Evolutionary conservation across 2,329 filamentous ascomycete species (phyloP).

Genomic region (Cryphonectria nitschkei): DNA sequence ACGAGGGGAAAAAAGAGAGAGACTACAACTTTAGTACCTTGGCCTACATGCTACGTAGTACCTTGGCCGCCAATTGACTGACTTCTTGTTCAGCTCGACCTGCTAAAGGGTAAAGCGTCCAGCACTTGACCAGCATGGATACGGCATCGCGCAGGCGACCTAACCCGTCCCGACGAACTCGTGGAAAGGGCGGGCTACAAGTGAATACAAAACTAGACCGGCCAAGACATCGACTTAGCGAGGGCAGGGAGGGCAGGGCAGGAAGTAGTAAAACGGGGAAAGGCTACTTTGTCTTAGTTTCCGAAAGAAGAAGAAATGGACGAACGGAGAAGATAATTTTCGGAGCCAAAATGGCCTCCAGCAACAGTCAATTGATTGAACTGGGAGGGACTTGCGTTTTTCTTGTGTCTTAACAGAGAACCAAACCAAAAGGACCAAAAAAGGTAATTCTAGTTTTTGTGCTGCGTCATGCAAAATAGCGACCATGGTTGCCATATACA

Average conservation of each 20-base stretch:
- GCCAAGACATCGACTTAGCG: conserved; percentile 5
- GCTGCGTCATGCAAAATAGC: not conserved
- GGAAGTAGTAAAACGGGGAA: not conserved
- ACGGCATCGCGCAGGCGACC: not conserved
- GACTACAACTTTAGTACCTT: not conserved
- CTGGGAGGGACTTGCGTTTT: not conserved
- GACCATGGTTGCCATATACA: not conserved
- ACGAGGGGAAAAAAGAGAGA: not conserved
- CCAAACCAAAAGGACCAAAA: no score
- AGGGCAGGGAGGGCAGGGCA: not conserved
- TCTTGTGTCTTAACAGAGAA: not conserved
- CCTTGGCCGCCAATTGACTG: no score
- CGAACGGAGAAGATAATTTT: not conserved
- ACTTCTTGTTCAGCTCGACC: not conserved
- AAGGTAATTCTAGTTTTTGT: not conserved
- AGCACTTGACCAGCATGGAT: not conserved
- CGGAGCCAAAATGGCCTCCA: not conserved
- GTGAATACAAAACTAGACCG: not conserved
- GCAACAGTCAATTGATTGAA: not conserved
- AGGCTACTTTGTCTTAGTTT: not conserved
- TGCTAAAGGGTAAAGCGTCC: not conserved
- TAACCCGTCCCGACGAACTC: not conserved
- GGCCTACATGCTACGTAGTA: not conserved
- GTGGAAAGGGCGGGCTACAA: not conserved
- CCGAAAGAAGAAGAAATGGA: not conserved